Evolutionary conservation across 2,329 filamentous ascomycete species (phyloP).

Genomic region (Dothistroma pini): DNA sequence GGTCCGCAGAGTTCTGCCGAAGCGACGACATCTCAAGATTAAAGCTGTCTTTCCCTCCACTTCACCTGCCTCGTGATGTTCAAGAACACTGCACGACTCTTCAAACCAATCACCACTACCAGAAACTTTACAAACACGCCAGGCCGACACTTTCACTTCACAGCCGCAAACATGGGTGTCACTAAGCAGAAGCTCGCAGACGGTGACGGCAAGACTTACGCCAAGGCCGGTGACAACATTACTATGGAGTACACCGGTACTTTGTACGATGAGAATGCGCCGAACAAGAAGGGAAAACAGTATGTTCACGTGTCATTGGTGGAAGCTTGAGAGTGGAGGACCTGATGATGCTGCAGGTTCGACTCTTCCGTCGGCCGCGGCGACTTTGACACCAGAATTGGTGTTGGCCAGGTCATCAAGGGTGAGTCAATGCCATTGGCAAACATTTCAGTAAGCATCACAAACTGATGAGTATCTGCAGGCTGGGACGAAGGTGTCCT

Average conservation of each 20-base stretch:
- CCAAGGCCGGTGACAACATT: conserved; percentile 67
- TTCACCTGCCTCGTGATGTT: background rate
- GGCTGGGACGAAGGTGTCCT: conserved; percentile 66
- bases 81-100: background rate
- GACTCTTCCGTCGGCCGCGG: conserved; percentile 78
- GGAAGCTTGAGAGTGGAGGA: too few species aligned
- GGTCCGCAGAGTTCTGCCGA: background rate
- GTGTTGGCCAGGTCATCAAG: conserved; percentile 78
- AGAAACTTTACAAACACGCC: conserved; percentile 6
- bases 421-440: conserved; percentile 51
- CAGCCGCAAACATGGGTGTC: conserved; percentile 51
- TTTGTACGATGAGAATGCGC: conserved; percentile 63
- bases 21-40: conserved; percentile 1
- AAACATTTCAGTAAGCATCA: background rate
- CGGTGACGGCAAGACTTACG: conserved; percentile 60
- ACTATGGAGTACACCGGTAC: conserved; percentile 90
- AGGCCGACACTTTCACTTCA: conserved; percentile 9
- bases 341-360: conserved; percentile 60
- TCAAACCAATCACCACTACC: background rate
- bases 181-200: conserved; percentile 60
- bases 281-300: conserved; percentile 65
- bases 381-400: conserved; percentile 74
- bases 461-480: conserved; percentile 22
- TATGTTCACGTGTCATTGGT: conserved; percentile 43
- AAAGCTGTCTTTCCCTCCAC: background rate